Conservation (phyloP, 306 rosid species). For the Cicer judaicum region DNA sequence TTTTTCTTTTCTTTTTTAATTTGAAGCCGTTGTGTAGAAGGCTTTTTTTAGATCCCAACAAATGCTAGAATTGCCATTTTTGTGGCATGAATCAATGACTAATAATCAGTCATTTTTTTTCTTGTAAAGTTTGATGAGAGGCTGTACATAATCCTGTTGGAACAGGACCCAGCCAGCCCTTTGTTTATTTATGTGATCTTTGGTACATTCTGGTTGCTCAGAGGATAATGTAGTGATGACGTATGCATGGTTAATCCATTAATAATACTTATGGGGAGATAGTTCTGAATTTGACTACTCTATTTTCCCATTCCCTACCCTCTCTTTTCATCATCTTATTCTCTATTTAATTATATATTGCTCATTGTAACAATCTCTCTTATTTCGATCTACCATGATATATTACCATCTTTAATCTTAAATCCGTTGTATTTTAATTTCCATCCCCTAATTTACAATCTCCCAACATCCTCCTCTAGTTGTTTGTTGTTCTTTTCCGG, state of each 20-base stretch:
- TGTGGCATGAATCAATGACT: slow-evolving; percentile 47
- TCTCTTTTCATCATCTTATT: slow-evolving; percentile 26
- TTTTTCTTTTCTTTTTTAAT: slow-evolving; percentile 7
- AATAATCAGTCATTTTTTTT: slow-evolving; percentile 50
- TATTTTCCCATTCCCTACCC: slow-evolving; percentile 3
- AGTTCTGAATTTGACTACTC: slow-evolving; percentile 24
- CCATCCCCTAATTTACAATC: background rate
- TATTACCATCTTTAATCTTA: no score
- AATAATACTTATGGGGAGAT: slow-evolving; percentile 46
- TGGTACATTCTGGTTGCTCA: slow-evolving; percentile 37
- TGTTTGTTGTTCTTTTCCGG: background rate
- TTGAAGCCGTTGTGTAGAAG: slow-evolving; percentile 49
- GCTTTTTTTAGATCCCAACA: slow-evolving; percentile 40
- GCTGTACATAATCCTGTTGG: slow-evolving; percentile 47
- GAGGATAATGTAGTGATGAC: slow-evolving; percentile 42
- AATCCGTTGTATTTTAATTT: no score
- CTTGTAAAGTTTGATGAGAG: slow-evolving; percentile 53
- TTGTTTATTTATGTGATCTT: slow-evolving; percentile 44
- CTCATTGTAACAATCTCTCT: background rate
- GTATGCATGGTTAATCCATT: slow-evolving; percentile 35
- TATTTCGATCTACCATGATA: background rate
- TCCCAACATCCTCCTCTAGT: background rate
- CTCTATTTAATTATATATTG: background rate
- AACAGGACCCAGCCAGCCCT: slow-evolving; percentile 49
- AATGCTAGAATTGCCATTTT: slow-evolving; percentile 51